Evolutionary conservation across 2,329 filamentous ascomycete species (phyloP).

Genomic region (Bipolaris oryzae): DNA sequence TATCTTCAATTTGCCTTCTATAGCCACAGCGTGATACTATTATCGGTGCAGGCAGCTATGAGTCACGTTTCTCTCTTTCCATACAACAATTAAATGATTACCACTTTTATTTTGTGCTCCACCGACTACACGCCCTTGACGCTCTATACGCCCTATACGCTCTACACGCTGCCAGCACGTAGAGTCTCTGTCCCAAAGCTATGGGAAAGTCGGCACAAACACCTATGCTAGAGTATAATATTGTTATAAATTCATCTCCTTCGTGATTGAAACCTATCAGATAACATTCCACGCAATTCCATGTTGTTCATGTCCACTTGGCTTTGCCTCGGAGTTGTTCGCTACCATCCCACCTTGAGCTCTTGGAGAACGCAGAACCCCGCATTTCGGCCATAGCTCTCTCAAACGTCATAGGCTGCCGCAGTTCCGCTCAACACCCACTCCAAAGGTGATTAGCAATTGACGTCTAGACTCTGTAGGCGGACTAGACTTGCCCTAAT

Average conservation of each 20-base stretch:
- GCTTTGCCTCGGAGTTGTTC: constrained; percentile 2
- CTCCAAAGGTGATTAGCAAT: constrained; percentile 4
- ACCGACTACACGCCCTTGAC: constrained; percentile 25
- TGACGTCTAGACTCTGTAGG: constrained; percentile 5
- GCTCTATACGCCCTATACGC: constrained; percentile 30
- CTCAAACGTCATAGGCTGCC: constrained; percentile 15
- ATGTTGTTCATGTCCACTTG: neutral
- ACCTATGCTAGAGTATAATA: neutral
- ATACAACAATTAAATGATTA: neutral
- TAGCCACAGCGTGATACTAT: too few relatives aligned
- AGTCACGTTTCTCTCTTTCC: neutral
- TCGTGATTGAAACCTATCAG: neutral
- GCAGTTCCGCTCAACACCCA: constrained; percentile 1
- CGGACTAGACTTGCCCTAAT: constrained; percentile 7
- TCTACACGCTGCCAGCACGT: constrained; percentile 22
- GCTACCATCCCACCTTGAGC: constrained; percentile 1
- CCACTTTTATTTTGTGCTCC: neutral
- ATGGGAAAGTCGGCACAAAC: neutral
- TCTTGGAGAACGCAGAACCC: constrained; percentile 11
- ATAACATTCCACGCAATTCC: neutral
- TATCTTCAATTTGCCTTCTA: neutral
- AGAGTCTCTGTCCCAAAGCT: constrained; percentile 7
- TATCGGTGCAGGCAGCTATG: too few relatives aligned
- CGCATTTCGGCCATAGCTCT: constrained; percentile 18
- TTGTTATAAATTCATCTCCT: neutral